These are phyloP conservation scores for Fusarium bulbicola DNA, from an alignment of 2,329 filamentous ascomycete genomes.

Conservation along the genomic window DNA sequence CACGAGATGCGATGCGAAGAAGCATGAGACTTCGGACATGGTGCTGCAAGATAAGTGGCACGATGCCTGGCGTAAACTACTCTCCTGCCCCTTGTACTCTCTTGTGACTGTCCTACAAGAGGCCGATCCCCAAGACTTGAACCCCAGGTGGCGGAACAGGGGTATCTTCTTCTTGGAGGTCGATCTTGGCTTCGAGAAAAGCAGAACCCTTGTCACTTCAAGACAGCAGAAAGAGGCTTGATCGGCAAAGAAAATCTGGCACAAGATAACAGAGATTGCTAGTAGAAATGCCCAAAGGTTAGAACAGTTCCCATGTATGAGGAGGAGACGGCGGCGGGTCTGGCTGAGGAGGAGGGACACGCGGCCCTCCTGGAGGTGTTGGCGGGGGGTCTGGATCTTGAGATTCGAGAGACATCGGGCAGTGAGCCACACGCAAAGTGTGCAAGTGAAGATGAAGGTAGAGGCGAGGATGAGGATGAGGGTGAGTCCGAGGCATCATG, in stretches of 20 bases:
- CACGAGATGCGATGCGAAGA: slow-evolving; percentile 8
- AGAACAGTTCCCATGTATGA: slow-evolving; percentile 21
- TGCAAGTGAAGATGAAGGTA: not conserved
- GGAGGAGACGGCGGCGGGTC: slow-evolving; percentile 43
- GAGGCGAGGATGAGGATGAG: not conserved
- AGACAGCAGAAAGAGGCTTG: slow-evolving; percentile 13
- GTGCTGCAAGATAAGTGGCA: not conserved
- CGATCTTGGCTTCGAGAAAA: slow-evolving; percentile 6
- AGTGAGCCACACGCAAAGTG: slow-evolving; percentile 4
- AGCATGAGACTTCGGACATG: not conserved
- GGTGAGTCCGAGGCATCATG: slow-evolving; percentile 11
- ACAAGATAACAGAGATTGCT: not conserved
- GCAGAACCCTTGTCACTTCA: slow-evolving; percentile 3
- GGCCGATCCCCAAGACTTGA: slow-evolving; percentile 9
- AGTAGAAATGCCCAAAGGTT: not conserved
- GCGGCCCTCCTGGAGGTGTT: slow-evolving; percentile 43
- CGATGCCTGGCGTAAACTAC: not conserved
- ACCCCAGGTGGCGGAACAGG: slow-evolving; percentile 6
- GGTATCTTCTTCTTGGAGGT: not conserved
- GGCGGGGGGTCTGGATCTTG: slow-evolving; percentile 41
- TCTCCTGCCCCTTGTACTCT: not conserved
- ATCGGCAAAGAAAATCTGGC: not conserved
- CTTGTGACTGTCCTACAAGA: not conserved
- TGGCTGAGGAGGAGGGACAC: slow-evolving; percentile 42
- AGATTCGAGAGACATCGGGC: not conserved